phyloP scores from a whole-genome alignment of 1,284 basidiomycete species.

The Porodaedalea pini region DNA sequence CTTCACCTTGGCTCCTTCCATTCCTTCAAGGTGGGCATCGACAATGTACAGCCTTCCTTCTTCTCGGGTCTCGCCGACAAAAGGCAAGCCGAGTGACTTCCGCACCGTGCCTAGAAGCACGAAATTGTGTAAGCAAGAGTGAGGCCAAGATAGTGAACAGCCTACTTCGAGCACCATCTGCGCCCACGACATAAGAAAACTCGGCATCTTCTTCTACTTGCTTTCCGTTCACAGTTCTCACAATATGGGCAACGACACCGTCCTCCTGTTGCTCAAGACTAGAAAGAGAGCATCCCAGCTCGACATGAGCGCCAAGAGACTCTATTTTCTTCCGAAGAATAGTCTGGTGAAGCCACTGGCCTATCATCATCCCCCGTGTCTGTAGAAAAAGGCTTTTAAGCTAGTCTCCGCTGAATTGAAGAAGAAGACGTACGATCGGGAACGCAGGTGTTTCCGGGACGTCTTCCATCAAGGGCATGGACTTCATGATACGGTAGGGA shows the following conservation, averaged over 20 bases:
- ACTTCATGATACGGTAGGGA: slow-evolving; percentile 2
- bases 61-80: slow-evolving; percentile 42
- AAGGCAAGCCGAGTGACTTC: slow-evolving; percentile 41
- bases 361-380: slow-evolving; percentile 6
- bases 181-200: slow-evolving; percentile 30
- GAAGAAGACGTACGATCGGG: slow-evolving; percentile 13
- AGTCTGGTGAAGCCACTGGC: slow-evolving; percentile 16
- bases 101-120: slow-evolving; percentile 28
- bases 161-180: slow-evolving; percentile 38
- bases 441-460: slow-evolving; percentile 10
- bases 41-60: slow-evolving; percentile 22
- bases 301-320: slow-evolving; percentile 13
- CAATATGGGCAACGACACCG: slow-evolving; percentile 7
- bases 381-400: not conserved
- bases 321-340: slow-evolving; percentile 16
- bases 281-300: slow-evolving; percentile 15
- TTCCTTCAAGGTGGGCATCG: slow-evolving; percentile 3
- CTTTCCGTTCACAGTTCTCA: not conserved
- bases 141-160: not conserved
- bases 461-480: not conserved
- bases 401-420: not conserved
- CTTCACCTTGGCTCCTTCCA: not conserved
- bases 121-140: not conserved
- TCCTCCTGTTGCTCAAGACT: slow-evolving; percentile 14
- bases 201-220: not conserved